Percentiles rank a stretch among this genome's conserved stretches.
These are phyloP conservation scores for Pistacia integerrima DNA, from an alignment of 345 rosid genomes.

Conservation along the genomic window DNA sequence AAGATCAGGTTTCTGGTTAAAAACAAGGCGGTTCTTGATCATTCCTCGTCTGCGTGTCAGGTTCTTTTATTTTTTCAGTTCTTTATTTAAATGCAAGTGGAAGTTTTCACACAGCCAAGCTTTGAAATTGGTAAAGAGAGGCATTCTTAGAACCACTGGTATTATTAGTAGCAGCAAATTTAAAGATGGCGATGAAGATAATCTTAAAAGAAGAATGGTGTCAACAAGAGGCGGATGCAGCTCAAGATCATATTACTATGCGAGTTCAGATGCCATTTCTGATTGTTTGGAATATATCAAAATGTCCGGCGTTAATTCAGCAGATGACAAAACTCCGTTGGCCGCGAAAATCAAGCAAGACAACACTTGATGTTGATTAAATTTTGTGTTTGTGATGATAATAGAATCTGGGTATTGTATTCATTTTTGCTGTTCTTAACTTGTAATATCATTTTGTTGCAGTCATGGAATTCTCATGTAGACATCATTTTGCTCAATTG, in stretches of 20 bases:
- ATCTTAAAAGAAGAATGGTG: background rate
- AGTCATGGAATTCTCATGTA: too few relatives aligned
- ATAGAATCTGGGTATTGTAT: too few relatives aligned
- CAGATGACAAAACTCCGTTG: background rate
- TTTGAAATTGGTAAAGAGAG: slow-evolving; percentile 7
- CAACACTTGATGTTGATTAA: too few relatives aligned
- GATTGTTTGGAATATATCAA: slow-evolving; percentile 29
- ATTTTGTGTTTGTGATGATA: too few relatives aligned
- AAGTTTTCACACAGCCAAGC: slow-evolving; percentile 16
- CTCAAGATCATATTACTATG: background rate
- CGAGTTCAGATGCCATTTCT: slow-evolving; percentile 26
- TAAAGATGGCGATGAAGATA: background rate
- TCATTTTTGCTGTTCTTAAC: too few relatives aligned
- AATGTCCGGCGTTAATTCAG: slow-evolving; percentile 3
- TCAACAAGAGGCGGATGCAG: background rate
- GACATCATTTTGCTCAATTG: too few relatives aligned
- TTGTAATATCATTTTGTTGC: too few relatives aligned
- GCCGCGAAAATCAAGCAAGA: background rate
- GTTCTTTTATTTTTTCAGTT: background rate
- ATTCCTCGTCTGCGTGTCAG: background rate
- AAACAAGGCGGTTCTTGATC: background rate
- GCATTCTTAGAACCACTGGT: background rate
- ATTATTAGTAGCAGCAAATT: background rate
- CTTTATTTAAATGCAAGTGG: background rate
- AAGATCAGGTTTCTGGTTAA: slow-evolving; percentile 16